Conservation (phyloP, 2,329 filamentous ascomycete species). For the Penicillium glabrum region DNA sequence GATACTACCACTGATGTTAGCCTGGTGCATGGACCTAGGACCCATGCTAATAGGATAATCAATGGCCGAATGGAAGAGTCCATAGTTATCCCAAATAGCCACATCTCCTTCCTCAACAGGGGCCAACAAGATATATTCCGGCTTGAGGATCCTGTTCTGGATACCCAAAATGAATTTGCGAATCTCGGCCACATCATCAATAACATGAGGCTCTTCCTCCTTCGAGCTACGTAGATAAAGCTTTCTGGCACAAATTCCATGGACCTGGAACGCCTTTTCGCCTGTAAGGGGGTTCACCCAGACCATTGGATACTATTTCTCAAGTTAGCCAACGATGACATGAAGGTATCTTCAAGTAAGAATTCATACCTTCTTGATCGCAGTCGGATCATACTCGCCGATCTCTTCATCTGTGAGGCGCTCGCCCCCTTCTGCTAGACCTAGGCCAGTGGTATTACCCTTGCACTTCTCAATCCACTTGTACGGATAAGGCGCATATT, state of each 20-base stretch:
- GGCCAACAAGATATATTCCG: conserved; percentile 44
- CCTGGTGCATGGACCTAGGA: conserved; percentile 48
- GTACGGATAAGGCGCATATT: conserved; percentile 49
- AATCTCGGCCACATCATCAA: neutral
- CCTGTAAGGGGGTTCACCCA: conserved; percentile 47
- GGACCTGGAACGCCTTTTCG: conserved; percentile 47
- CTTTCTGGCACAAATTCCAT: conserved; percentile 41
- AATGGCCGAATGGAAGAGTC: conserved; percentile 45
- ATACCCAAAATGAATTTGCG: neutral
- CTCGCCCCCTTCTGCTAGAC: conserved; percentile 22
- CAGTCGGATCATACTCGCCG: neutral
- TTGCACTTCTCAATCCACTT: conserved; percentile 46
- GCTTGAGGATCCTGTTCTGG: conserved; percentile 13
- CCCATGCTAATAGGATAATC: conserved; percentile 45
- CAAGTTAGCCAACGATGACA: neutral
- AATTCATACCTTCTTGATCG: neutral
- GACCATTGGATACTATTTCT: conserved; percentile 45
- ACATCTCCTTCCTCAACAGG: conserved; percentile 46
- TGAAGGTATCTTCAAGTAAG: neutral
- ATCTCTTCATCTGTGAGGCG: neutral
- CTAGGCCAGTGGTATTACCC: conserved; percentile 43
- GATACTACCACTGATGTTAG: conserved; percentile 41
- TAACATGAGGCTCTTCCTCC: neutral
- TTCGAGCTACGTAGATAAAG: conserved; percentile 17
- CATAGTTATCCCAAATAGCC: conserved; percentile 48